Conservation (phyloP, 306 rosid genomes). For the Cicer judaicum region DNA sequence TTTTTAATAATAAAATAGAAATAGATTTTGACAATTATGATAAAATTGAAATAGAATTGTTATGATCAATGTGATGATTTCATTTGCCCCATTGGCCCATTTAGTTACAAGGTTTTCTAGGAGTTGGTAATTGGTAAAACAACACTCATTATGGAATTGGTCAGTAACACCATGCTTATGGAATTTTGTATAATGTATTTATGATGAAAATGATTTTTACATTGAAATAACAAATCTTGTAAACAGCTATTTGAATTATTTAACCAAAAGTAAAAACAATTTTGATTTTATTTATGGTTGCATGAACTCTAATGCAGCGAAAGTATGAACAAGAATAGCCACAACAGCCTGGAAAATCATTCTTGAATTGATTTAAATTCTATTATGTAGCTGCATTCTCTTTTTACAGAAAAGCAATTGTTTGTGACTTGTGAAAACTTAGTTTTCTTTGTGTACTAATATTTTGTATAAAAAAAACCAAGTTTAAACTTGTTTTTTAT, state of each 20-base stretch:
- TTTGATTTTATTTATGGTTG: neutral
- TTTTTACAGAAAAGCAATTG: neutral
- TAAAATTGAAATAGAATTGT: slow-evolving; percentile 2
- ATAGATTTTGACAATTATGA: neutral
- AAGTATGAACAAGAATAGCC: slow-evolving; percentile 13
- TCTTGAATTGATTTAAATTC: slow-evolving; percentile 1
- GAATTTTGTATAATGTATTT: neutral
- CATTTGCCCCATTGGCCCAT: slow-evolving; percentile 6
- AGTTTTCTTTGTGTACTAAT: neutral
- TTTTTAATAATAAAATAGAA: no score
- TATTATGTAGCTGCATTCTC: neutral
- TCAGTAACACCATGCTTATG: slow-evolving; percentile 16
- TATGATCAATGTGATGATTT: neutral
- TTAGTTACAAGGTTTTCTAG: slow-evolving; percentile 15
- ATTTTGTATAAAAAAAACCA: neutral
- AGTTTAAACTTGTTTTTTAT: slow-evolving; percentile 5
- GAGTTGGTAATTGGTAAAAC: neutral
- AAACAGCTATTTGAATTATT: slow-evolving; percentile 5
- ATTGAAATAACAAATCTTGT: slow-evolving; percentile 15
- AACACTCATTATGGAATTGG: neutral
- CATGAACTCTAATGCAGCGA: neutral
- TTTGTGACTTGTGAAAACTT: slow-evolving; percentile 1
- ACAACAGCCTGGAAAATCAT: slow-evolving; percentile 1
- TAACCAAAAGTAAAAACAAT: neutral
- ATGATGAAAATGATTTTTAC: slow-evolving; percentile 14